A percentile compares a stretch with the other conserved stretches of the same genome.
phyloP scores from a whole-genome alignment of 129 eudicot species.

The Centaurea solstitialis region DNA sequence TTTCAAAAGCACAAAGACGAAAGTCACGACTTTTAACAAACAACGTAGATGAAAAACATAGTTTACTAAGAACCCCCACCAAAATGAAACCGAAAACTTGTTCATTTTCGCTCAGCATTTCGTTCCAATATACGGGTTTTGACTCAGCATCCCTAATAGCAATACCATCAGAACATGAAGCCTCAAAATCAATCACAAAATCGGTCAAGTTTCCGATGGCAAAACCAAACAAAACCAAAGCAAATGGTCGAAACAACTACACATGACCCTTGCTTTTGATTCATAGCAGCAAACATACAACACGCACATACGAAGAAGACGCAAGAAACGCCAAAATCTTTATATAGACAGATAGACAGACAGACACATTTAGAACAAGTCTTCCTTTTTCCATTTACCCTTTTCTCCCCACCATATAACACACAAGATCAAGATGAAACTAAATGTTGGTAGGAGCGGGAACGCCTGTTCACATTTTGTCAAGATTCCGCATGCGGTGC shows the following conservation, averaged over 20 bases:
- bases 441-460: constrained; percentile 3
- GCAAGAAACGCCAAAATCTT: constrained; percentile 32
- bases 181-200: constrained; percentile 18
- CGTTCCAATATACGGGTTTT: background rate
- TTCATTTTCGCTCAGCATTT: background rate
- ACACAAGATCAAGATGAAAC: constrained; percentile 27
- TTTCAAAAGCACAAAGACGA: too few species aligned
- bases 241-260: constrained; percentile 25
- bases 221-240: constrained; percentile 22
- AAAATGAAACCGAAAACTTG: background rate
- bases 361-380: constrained; percentile 31
- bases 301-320: constrained; percentile 11
- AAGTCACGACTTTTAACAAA: too few species aligned
- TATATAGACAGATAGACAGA: constrained; percentile 13
- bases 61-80: too few species aligned
- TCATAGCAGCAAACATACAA: constrained; percentile 23
- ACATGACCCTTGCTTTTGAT: constrained; percentile 34
- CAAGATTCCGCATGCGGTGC: constrained; percentile 58
- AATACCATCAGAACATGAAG: background rate
- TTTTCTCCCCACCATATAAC: constrained; percentile 22
- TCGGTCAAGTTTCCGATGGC: constrained; percentile 15
- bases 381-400: constrained; percentile 21
- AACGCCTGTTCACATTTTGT: constrained; percentile 27
- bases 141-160: background rate
- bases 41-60: too few species aligned